Evolutionary conservation across 148 eudicot genomes (phyloP).

Genomic region (Amaranthus hypochondriacus): DNA sequence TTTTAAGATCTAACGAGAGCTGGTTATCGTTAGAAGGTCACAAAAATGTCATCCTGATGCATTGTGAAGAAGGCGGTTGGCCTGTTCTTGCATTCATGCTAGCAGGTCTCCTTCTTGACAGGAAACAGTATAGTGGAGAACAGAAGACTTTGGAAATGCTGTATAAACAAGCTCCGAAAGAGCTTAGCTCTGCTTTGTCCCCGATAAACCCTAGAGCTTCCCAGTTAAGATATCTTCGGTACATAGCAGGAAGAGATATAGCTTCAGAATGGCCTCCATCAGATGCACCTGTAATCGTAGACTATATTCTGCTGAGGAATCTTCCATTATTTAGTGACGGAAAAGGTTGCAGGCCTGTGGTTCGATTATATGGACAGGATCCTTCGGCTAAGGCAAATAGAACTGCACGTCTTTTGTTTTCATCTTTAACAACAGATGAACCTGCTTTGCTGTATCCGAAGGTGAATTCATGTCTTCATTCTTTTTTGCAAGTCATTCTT

Average conservation of each 20-base stretch:
- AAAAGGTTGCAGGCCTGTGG: slow-evolving; percentile 55
- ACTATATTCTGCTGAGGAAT: slow-evolving; percentile 41
- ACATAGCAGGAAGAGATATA: slow-evolving; percentile 42
- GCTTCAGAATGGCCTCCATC: slow-evolving; percentile 46
- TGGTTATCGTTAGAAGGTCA: slow-evolving; percentile 55
- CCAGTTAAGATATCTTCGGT: slow-evolving; percentile 58
- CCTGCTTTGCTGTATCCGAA: slow-evolving; percentile 37
- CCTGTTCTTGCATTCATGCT: slow-evolving; percentile 71
- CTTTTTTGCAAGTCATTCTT: neutral
- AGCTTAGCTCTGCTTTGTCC: slow-evolving; percentile 33
- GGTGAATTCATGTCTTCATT: slow-evolving; percentile 25
- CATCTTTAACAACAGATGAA: slow-evolving; percentile 33
- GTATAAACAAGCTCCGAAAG: slow-evolving; percentile 51
- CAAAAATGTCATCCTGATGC: slow-evolving; percentile 58
- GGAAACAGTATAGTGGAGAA: slow-evolving; percentile 53
- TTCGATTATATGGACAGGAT: slow-evolving; percentile 56
- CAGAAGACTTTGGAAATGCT: slow-evolving; percentile 59
- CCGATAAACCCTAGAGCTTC: slow-evolving; percentile 51
- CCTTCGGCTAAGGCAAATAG: slow-evolving; percentile 29
- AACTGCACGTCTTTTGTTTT: slow-evolving; percentile 38
- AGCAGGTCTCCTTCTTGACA: slow-evolving; percentile 52
- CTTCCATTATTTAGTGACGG: slow-evolving; percentile 51
- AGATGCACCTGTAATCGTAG: slow-evolving; percentile 44
- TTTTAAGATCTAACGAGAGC: slow-evolving; percentile 53
- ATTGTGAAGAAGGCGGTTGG: slow-evolving; percentile 72